These are phyloP conservation scores for Sclerotinia subarctica DNA, from an alignment of 2,329 filamentous ascomycete species.

Conservation along the genomic window DNA sequence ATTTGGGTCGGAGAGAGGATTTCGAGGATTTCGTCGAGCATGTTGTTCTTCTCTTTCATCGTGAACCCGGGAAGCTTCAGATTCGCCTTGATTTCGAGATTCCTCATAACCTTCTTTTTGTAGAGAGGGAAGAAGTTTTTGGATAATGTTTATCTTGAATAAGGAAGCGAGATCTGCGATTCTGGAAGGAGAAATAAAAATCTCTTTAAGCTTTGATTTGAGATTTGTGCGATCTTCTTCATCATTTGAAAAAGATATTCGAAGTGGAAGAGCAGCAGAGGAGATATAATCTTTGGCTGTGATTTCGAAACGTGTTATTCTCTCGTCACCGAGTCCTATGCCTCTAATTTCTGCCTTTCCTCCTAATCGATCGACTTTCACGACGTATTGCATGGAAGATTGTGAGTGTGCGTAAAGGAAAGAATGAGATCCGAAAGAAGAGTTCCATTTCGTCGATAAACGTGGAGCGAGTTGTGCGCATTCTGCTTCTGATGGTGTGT, in stretches of 20 bases:
- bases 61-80: slow-evolving; percentile 44
- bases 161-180: slow-evolving; percentile 66
- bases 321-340: slow-evolving; percentile 75
- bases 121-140: slow-evolving; percentile 75
- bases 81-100: slow-evolving; percentile 9
- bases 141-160: slow-evolving; percentile 76
- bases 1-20: slow-evolving; percentile 38
- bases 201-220: slow-evolving; percentile 48
- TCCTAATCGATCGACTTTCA: slow-evolving; percentile 80
- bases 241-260: slow-evolving; percentile 48
- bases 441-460: slow-evolving; percentile 78
- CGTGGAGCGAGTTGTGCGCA: slow-evolving; percentile 57
- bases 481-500: slow-evolving; percentile 47
- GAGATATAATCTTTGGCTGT: slow-evolving; percentile 72
- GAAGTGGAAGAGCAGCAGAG: slow-evolving; percentile 52
- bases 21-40: slow-evolving; percentile 43
- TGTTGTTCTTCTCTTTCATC: slow-evolving; percentile 44
- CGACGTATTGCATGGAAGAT: slow-evolving; percentile 77
- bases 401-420: slow-evolving; percentile 87
- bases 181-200: slow-evolving; percentile 72
- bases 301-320: slow-evolving; percentile 74
- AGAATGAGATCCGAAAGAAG: slow-evolving; percentile 64
- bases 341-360: slow-evolving; percentile 80
- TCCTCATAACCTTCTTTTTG: slow-evolving; percentile 73
- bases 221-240: slow-evolving; percentile 53